Evolutionary conservation across 768 basidiomycete genomes (phyloP).

Genomic region (Antrodiella citrinella): DNA sequence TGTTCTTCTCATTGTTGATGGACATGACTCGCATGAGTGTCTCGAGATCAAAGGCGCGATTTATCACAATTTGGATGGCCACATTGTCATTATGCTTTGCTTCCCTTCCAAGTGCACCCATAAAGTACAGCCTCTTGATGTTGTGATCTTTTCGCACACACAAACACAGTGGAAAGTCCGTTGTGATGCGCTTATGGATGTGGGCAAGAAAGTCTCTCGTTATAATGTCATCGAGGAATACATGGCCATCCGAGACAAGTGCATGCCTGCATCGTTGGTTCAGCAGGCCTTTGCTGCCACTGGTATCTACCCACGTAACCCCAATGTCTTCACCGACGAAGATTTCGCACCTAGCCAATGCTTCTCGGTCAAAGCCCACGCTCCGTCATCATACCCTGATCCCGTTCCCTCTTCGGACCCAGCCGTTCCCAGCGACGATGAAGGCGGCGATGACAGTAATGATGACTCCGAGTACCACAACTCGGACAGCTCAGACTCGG

Average conservation of each 20-base stretch:
- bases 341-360: background rate
- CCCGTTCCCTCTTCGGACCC: no score
- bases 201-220: background rate
- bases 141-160: constrained; percentile 30
- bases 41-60: constrained; percentile 11
- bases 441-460: no score
- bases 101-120: constrained; percentile 37
- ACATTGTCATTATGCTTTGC: constrained; percentile 23
- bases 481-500: no score
- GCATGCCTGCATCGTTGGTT: background rate
- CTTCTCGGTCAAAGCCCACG: background rate
- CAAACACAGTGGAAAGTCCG: constrained; percentile 19
- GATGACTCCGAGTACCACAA: no score
- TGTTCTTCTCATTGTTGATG: constrained; percentile 34
- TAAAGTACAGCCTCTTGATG: constrained; percentile 34
- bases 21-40: constrained; percentile 40
- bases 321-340: background rate
- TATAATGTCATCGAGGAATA: constrained; percentile 9
- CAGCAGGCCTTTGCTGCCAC: background rate
- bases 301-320: constrained; percentile 1
- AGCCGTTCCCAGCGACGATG: no score
- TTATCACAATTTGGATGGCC: constrained; percentile 20
- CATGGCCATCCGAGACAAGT: constrained; percentile 1
- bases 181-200: background rate
- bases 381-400: background rate